Evolutionary conservation across 306 rosid genomes (phyloP), one percentile per base, ranked within the genome.

Genomic region (Lablab purpureus): DNA sequence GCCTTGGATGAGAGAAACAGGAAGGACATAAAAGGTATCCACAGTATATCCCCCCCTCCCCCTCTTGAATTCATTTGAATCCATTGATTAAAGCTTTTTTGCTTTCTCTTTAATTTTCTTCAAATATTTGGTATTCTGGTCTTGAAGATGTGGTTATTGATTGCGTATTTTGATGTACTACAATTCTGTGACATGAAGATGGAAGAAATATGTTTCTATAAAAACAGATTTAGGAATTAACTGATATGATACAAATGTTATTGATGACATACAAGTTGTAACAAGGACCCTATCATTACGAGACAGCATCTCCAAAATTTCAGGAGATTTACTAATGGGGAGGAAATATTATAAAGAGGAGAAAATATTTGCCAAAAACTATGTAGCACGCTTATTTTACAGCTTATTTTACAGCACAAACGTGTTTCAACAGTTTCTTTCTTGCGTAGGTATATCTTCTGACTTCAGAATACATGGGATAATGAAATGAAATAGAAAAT

Each of bases 1-100:
- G 82, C 93, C 97, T 43, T 88, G 97, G 96, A 87, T 90, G 93
- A 78, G 80, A 56, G 84, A 81, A 79, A 67, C 85, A 62, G 81
- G 63, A 86, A 85, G 77, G 67, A 45, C 79, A 32, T 81, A 77
- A 89, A 79, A 85, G 88, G 88, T 84, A 84, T 74, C 81, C 81
- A 47, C 58, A 67, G n/a, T 32, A 23, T 32, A 30, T 10, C 27
- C 2, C 27, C 12, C 7, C 13, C 10, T 12, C 8, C 37, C 17
- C 13, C 12, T 46, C 30, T 67, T 40, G 36, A 40, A 49, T 17
- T 50, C 10, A 14, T 2, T 10, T 58, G 66, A 59, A 56, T 22
- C 4, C 15, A 56, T 56, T 56, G n/a, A 56, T 59, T 27, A 27
- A 27, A 27, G 66, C 66, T 27, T 59, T 27, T 59, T 27, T 25